A percentile compares a stretch with the other conserved stretches of the same genome.
Evolutionary conservation across 768 basidiomycete genomes (phyloP).

Genomic region (Pseudohyphozyma bogoriensis): DNA sequence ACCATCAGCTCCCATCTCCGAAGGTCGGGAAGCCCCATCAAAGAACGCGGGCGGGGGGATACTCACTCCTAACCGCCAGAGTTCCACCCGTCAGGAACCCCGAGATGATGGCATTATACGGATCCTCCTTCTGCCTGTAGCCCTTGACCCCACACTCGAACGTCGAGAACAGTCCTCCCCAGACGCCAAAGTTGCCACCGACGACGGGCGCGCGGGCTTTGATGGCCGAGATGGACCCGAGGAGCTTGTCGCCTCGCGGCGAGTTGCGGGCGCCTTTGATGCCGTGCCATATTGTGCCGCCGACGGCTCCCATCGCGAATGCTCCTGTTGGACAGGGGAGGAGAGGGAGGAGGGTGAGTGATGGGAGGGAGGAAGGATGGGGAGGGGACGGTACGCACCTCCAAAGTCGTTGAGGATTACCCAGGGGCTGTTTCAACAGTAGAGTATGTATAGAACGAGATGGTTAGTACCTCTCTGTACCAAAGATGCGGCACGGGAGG

Average conservation of each 20-base stretch:
- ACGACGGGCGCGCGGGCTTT: conserved; percentile 97
- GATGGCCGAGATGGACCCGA: conserved; percentile 88
- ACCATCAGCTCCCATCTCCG: neutral
- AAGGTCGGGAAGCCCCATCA: too few relatives aligned
- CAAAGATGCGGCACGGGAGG: conserved; percentile 11
- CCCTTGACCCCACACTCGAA: conserved; percentile 94
- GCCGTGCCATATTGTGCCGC: conserved; percentile 97
- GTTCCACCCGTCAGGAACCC: conserved; percentile 98
- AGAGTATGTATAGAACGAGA: neutral
- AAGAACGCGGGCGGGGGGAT: neutral
- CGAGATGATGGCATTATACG: conserved; percentile 97
- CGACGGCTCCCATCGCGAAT: conserved; percentile 94
- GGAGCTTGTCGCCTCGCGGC: conserved; percentile 87
- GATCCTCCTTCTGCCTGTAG: conserved; percentile 35
- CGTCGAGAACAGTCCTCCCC: conserved; percentile 90
- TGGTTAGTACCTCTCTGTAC: neutral
- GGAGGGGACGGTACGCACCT: conserved; percentile 48
- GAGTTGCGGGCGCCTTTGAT: conserved; percentile 97
- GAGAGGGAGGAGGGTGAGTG: neutral
- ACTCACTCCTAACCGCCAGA: conserved; percentile 82
- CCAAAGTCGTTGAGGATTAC: conserved; percentile 97
- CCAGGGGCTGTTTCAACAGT: conserved; percentile 61
- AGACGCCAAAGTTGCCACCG: conserved; percentile 63
- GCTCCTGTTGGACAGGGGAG: conserved; percentile 29
- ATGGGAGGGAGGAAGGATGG: neutral